Evolutionary conservation across 495 filamentous ascomycete genomes (phyloP).

Genomic region (Tuber microsphaerosporum): DNA sequence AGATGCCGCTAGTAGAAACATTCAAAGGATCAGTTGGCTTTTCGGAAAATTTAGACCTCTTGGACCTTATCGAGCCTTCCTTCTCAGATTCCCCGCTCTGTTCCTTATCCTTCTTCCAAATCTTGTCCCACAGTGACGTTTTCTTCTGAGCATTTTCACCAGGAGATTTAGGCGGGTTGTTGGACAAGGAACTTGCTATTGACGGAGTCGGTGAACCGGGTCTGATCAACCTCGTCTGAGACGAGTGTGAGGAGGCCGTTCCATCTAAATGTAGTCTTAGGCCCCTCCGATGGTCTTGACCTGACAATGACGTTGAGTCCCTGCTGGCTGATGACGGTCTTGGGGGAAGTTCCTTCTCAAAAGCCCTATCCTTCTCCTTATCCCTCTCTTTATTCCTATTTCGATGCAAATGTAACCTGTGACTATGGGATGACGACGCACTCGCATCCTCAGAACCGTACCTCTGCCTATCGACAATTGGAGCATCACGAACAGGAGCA

Average conservation of each 20-base stretch:
- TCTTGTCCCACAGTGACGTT: constrained; percentile 30
- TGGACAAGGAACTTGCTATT: constrained; percentile 38
- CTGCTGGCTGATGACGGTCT: constrained; percentile 32
- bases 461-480: constrained; percentile 56
- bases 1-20: constrained; percentile 27
- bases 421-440: constrained; percentile 50
- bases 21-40: constrained; percentile 25
- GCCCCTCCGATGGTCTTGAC: constrained; percentile 32
- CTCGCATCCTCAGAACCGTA: constrained; percentile 40
- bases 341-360: constrained; percentile 41
- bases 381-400: constrained; percentile 55
- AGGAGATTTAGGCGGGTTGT: constrained; percentile 39
- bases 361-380: constrained; percentile 43
- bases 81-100: constrained; percentile 27
- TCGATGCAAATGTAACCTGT: constrained; percentile 61
- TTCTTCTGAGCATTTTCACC: constrained; percentile 30
- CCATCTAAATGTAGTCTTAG: constrained; percentile 38
- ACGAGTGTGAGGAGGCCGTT: constrained; percentile 40
- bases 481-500: constrained; percentile 68
- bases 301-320: constrained; percentile 22
- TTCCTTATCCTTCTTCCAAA: constrained; percentile 31
- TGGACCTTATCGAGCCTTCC: constrained; percentile 14
- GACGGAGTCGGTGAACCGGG: constrained; percentile 41
- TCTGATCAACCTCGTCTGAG: constrained; percentile 36
- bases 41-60: constrained; percentile 16